A percentile compares a stretch with the other conserved stretches of the same genome.
Conservation (phyloP, 768 basidiomycete species). For the Tulasnella sp. region DNA sequence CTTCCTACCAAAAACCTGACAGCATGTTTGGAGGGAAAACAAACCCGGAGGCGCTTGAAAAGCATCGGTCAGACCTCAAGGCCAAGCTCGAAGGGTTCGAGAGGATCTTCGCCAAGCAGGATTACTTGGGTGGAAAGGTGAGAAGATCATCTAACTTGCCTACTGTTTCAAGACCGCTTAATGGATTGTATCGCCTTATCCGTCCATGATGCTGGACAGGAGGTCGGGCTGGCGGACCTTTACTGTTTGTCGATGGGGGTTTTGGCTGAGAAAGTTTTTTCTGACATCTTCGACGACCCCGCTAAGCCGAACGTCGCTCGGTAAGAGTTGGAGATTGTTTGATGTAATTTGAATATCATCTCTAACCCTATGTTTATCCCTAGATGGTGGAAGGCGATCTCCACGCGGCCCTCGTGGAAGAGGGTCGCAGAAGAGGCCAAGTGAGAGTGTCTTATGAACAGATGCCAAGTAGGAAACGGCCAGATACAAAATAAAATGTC, state of each 20-base stretch:
- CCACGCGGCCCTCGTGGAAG: conserved; percentile 6
- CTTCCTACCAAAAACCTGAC: too few species aligned
- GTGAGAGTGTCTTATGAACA: too few species aligned
- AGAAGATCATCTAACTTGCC: conserved; percentile 5
- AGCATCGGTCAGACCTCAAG: conserved; percentile 25
- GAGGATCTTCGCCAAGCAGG: conserved; percentile 41
- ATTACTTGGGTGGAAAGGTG: conserved; percentile 37
- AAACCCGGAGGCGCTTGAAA: conserved; percentile 2
- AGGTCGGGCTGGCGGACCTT: not conserved
- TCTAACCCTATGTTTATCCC: not conserved
- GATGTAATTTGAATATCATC: not conserved
- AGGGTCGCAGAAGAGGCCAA: too few species aligned
- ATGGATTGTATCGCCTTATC: not conserved
- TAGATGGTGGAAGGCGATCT: conserved; percentile 12
- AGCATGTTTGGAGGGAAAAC: not conserved
- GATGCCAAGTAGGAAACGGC: too few species aligned
- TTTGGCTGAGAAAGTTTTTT: not conserved
- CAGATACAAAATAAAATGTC: too few species aligned
- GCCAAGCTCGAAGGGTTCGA: conserved; percentile 43
- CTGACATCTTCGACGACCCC: not conserved
- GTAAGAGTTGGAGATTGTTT: not conserved
- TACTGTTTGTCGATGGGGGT: conserved; percentile 2
- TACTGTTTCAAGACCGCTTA: not conserved
- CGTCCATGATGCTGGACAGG: not conserved
- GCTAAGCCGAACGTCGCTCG: not conserved